Percentiles rank a stretch among this genome's conserved stretches.
Evolutionary conservation across 768 basidiomycete genomes (phyloP).

Genomic region (Tulasnella sp.): DNA sequence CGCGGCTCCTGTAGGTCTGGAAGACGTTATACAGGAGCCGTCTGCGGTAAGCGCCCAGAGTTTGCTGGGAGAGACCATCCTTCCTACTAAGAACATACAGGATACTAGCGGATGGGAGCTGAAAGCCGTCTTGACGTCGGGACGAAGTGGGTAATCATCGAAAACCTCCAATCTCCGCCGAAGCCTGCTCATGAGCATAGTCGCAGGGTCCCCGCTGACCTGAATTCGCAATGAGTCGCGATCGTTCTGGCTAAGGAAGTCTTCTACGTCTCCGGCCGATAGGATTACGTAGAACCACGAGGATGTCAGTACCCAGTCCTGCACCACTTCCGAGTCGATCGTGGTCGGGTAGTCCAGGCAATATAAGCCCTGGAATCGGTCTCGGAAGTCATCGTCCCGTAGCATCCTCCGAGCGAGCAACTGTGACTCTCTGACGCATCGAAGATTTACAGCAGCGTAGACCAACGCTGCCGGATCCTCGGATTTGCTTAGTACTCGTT

Average conservation of each 20-base stretch:
- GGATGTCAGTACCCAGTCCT: background rate
- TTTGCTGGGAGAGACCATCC: too few species aligned
- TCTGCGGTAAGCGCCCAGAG: too few species aligned
- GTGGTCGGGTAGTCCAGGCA: too few species aligned
- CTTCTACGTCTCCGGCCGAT: background rate
- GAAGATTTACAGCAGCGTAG: background rate
- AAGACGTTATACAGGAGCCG: too few species aligned
- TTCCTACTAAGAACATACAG: background rate
- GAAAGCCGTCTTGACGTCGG: too few species aligned
- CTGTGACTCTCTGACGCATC: background rate
- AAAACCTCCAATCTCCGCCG: background rate
- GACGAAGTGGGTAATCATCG: background rate
- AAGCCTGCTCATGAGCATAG: background rate
- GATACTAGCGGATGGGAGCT: too few species aligned
- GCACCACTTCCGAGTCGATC: too few species aligned
- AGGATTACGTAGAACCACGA: background rate
- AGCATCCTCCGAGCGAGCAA: background rate
- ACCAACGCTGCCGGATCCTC: background rate
- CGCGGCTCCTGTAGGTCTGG: too few species aligned
- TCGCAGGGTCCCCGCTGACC: background rate
- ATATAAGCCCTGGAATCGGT: background rate
- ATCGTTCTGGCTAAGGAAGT: background rate
- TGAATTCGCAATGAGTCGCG: background rate
- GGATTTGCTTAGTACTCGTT: background rate
- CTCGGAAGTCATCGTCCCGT: background rate